Percentiles rank a stretch among this genome's conserved stretches.
Evolutionary conservation across 805 yeast species (phyloP).

Genomic region (Candida xyloterini): DNA sequence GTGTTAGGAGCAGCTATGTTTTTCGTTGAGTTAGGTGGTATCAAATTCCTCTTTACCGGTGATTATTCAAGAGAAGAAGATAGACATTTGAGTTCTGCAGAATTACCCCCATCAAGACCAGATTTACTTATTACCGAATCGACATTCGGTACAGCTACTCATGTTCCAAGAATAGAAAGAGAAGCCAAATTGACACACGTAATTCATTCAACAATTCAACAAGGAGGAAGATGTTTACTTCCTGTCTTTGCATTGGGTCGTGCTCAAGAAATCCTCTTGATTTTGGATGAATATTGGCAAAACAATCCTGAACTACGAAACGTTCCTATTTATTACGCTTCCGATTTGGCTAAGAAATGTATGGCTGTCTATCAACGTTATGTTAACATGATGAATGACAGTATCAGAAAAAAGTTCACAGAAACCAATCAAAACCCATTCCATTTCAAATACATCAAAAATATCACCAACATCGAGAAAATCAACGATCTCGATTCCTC

Average conservation of each 20-base stretch:
- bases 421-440: slow-evolving; percentile 87
- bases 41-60: slow-evolving; percentile 88
- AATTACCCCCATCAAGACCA: slow-evolving; percentile 82
- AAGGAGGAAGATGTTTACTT: slow-evolving; percentile 87
- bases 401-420: slow-evolving; percentile 68
- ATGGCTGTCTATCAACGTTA: slow-evolving; percentile 97
- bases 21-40: slow-evolving; percentile 89
- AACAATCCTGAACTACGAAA: slow-evolving; percentile 76
- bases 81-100: slow-evolving; percentile 93
- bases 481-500: slow-evolving; percentile 95
- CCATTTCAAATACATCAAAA: slow-evolving; percentile 79
- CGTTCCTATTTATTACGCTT: slow-evolving; percentile 85
- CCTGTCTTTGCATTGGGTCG: slow-evolving; percentile 97
- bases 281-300: slow-evolving; percentile 94
- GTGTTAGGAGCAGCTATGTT: slow-evolving; percentile 99
- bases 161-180: slow-evolving; percentile 83
- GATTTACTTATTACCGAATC: slow-evolving; percentile 92
- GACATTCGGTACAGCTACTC: slow-evolving; percentile 97
- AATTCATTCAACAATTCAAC: slow-evolving; percentile 76
- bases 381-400: slow-evolving; percentile 95
- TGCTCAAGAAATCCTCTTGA: slow-evolving; percentile 88
- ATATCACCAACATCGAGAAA: slow-evolving; percentile 72
- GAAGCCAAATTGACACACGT: slow-evolving; percentile 77
- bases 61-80: slow-evolving; percentile 96
- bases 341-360: slow-evolving; percentile 90